These are phyloP conservation scores for Pisolithus thermaeus DNA, from an alignment of 1,284 basidiomycete genomes.

Conservation along the genomic window DNA sequence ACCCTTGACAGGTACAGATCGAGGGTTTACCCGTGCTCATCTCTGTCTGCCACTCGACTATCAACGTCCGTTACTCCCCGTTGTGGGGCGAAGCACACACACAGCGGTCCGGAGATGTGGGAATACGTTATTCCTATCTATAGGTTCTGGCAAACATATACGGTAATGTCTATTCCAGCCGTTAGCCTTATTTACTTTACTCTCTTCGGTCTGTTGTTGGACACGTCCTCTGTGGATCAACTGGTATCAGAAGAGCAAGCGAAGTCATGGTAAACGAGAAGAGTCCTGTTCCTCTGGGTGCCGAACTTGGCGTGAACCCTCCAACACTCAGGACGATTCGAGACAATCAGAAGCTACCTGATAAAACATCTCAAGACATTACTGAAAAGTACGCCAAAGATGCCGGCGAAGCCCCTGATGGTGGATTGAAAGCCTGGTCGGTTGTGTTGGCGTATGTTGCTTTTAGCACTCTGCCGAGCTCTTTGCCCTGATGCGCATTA, in stretches of 20 bases:
- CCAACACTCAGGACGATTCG: neutral
- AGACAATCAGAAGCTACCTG: neutral
- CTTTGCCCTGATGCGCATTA: too few relatives aligned
- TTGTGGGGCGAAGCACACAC: too few relatives aligned
- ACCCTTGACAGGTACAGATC: too few relatives aligned
- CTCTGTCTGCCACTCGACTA: too few relatives aligned
- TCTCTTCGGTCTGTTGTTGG: neutral
- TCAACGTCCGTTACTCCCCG: too few relatives aligned
- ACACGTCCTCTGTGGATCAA: neutral
- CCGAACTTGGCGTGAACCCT: neutral
- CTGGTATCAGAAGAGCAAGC: neutral
- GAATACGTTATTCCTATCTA: too few relatives aligned
- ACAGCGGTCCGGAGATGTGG: too few relatives aligned
- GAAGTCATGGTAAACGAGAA: neutral
- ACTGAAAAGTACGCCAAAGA: slow-evolving; percentile 17
- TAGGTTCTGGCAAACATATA: too few relatives aligned
- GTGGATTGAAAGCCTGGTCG: slow-evolving; percentile 48
- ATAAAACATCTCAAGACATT: neutral
- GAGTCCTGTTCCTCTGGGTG: neutral
- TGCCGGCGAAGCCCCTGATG: slow-evolving; percentile 36
- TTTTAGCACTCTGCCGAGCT: too few relatives aligned
- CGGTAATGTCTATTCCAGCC: too few relatives aligned
- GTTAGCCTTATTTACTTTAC: too few relatives aligned
- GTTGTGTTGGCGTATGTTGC: slow-evolving; percentile 37
- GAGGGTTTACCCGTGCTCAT: too few relatives aligned